Evolutionary conservation across 306 rosid species (phyloP).

Genomic region (Nissolia schottii): DNA sequence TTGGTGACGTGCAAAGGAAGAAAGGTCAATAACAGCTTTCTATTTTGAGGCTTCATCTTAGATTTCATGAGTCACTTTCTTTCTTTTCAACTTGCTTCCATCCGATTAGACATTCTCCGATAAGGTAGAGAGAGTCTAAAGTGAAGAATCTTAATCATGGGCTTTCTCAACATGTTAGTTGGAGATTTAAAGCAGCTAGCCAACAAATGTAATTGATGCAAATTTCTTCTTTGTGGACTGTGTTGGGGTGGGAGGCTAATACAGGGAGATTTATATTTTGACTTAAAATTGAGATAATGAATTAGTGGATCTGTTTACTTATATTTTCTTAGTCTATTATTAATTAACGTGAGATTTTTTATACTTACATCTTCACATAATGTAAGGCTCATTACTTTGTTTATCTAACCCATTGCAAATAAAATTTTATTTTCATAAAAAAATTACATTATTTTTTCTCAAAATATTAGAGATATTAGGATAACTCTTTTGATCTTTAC

Average conservation of each 20-base stretch:
- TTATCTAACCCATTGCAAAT: background rate
- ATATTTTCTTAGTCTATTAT: too few species aligned
- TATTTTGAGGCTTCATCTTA: constrained; percentile 19
- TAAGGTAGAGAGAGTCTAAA: background rate
- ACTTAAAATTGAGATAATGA: too few species aligned
- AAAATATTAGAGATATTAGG: constrained; percentile 8
- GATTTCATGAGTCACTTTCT: constrained; percentile 17
- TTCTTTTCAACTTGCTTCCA: constrained; percentile 12
- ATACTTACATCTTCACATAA: constrained; percentile 23
- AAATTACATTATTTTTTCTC: constrained; percentile 13
- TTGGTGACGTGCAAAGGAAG: background rate
- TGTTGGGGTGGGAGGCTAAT: too few species aligned
- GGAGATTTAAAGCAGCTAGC: constrained; percentile 27
- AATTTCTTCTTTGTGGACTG: background rate
- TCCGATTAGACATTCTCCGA: background rate
- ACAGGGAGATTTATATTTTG: too few species aligned
- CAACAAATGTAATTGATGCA: constrained; percentile 23
- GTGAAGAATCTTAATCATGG: background rate
- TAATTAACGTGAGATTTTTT: too few species aligned
- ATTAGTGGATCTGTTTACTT: too few species aligned
- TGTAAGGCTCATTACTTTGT: background rate
- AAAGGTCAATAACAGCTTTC: constrained; percentile 11
- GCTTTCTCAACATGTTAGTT: constrained; percentile 3
- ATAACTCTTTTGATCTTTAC: too few species aligned
- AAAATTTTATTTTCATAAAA: too few species aligned